phyloP scores from a whole-genome alignment of 768 basidiomycete species.

The Boletus vinaceobasis region DNA sequence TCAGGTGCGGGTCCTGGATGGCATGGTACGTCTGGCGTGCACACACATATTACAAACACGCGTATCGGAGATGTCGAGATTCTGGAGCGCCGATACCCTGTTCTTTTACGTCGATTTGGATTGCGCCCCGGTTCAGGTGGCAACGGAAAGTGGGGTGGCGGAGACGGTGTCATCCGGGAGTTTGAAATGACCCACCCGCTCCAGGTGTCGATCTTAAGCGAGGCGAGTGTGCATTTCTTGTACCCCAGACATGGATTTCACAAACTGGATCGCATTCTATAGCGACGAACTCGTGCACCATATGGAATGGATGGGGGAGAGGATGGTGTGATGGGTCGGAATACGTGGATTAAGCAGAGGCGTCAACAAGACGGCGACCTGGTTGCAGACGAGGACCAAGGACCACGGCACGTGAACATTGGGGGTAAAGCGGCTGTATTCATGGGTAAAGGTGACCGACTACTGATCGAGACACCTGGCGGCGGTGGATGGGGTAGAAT shows the following conservation, averaged over 20 bases:
- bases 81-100: slow-evolving; percentile 88
- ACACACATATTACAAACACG: slow-evolving; percentile 92
- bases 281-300: slow-evolving; percentile 83
- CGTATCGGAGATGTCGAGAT: slow-evolving; percentile 93
- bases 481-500: slow-evolving; percentile 79
- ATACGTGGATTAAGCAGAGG: slow-evolving; percentile 81
- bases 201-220: slow-evolving; percentile 85
- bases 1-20: slow-evolving; percentile 86
- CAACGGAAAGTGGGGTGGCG: slow-evolving; percentile 68
- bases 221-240: slow-evolving; percentile 44
- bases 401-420: slow-evolving; percentile 70
- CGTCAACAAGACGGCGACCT: slow-evolving; percentile 68
- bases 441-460: slow-evolving; percentile 84
- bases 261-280: background rate
- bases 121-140: slow-evolving; percentile 70
- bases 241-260: background rate
- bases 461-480: slow-evolving; percentile 85
- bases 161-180: slow-evolving; percentile 81
- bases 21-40: slow-evolving; percentile 92
- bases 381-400: slow-evolving; percentile 34
- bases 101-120: slow-evolving; percentile 83
- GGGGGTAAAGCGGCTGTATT: slow-evolving; percentile 84
- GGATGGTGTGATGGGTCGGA: slow-evolving; percentile 66
- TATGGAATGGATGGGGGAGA: slow-evolving; percentile 84
- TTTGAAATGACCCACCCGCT: slow-evolving; percentile 78